Base-by-base conservation (phyloP, 129 eudicot genomes). In the Lactuca saligna region DNA sequence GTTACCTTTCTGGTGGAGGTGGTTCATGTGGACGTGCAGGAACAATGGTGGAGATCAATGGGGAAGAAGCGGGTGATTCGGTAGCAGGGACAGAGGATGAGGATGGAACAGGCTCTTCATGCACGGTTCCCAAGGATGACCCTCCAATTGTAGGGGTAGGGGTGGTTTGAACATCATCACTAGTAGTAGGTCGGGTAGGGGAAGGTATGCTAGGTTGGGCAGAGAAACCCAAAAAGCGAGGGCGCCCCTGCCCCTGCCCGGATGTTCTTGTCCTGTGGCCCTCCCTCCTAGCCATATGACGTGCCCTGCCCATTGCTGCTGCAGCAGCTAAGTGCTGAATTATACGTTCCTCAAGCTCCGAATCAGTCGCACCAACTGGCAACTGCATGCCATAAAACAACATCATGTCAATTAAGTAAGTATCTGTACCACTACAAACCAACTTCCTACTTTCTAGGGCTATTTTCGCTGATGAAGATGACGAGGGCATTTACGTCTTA, bases 261-360 rank as follows among this genome's bases (percentile, higher is more conserved):
- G 99, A 89, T 39, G 93, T 75, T 48, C 92, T 79, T 34, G 63
- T 72, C 67, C 95, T 82, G 67, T 84, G 95, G 61, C 90, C 95
- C 60, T 89, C 97, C 61, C 99, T 83, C 70, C 99, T 79, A n/a
- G 91, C 84, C 64, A 87, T 73, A 67, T 93, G 92, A 13, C 96
- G 95, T 5, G 99, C 90, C 83, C 97, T 63, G 13, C 99, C 99
- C 99, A 93, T 89, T 49, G 97, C 97, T 64, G 99, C 97, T 41
- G 99, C 99, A 25, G 99, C 99, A 63, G 97, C 95, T 61, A 93
- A 83, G 79, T 93, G 99, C 78, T 93, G 99, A 71, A 93, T 93
- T 42, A 93, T 89, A 59, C 99, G 89, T 72, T 93, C 97, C 76
- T 93, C 99, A 17, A 93, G 93, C 74, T 93, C 99, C 37, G 97